Percentiles rank a stretch among this genome's conserved stretches.
phyloP scores from a whole-genome alignment of 163 green algal species.

The Chlamydomonas reinhardtii region DNA sequence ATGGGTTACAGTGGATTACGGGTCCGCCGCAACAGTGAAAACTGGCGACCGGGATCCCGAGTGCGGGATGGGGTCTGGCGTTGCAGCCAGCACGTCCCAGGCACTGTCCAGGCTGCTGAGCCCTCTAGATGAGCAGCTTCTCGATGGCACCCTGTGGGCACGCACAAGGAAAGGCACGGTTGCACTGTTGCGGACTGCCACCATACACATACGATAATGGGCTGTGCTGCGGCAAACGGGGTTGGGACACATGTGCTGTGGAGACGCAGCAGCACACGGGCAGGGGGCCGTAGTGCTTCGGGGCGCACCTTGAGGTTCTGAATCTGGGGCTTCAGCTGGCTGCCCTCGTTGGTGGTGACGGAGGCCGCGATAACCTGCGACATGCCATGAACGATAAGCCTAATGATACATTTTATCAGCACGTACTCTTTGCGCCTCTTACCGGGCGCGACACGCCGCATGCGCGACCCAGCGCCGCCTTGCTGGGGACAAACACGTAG shows the following conservation, averaged over 20 bases:
- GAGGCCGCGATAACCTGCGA: constrained; percentile 88
- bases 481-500: constrained; percentile 89
- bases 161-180: too few species aligned
- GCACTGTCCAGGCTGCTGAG: too few species aligned
- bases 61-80: too few species aligned
- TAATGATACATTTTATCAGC: too few species aligned
- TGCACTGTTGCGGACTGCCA: too few species aligned
- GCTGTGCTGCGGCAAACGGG: too few species aligned
- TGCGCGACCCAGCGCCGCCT: constrained; percentile 95
- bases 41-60: too few species aligned
- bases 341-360: constrained; percentile 98
- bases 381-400: neutral
- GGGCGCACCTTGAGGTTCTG: constrained; percentile 88
- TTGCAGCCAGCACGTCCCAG: too few species aligned
- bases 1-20: neutral
- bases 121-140: constrained; percentile 90
- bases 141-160: constrained; percentile 82
- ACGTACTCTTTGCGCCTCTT: neutral
- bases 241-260: too few species aligned
- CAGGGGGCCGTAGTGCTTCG: neutral
- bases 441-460: constrained; percentile 96
- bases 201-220: too few species aligned
- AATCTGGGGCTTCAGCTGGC: constrained; percentile 97
- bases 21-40: too few species aligned
- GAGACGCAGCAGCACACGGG: too few species aligned